Percentiles rank a stretch among this genome's conserved stretches.
Conservation (phyloP, 2,329 filamentous ascomycete genomes). For the Pseudogymnoascus sp. region DNA sequence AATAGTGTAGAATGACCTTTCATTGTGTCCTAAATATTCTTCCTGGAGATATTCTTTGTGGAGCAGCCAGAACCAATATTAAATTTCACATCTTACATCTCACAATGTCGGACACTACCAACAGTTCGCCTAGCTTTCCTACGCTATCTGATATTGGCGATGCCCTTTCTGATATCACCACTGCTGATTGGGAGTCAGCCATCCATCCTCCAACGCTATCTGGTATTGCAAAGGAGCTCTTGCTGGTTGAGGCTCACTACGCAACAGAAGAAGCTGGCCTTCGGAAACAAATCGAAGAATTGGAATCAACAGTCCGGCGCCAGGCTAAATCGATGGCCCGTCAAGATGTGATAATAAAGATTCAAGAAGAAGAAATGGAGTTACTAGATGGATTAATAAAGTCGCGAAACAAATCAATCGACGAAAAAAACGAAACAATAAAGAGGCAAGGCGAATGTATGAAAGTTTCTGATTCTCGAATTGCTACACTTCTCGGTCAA, state of each 20-base stretch:
- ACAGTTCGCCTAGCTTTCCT: not conserved
- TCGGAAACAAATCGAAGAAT: not conserved
- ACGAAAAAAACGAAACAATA: not conserved
- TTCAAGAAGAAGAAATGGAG: too few species aligned
- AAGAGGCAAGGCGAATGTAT: not conserved
- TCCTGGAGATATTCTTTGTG: not conserved
- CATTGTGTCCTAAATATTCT: not conserved
- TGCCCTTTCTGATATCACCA: not conserved
- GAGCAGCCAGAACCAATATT: not conserved
- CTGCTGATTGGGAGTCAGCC: not conserved
- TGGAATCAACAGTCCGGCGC: not conserved
- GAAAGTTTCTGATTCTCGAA: not conserved
- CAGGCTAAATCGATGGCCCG: not conserved
- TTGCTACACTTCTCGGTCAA: not conserved
- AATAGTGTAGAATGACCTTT: not conserved
- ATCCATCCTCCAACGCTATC: not conserved
- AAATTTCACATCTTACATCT: not conserved
- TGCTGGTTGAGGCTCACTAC: not conserved
- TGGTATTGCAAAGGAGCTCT: not conserved
- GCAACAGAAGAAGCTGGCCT: not conserved
- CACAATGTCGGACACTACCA: not conserved
- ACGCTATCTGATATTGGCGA: not conserved
- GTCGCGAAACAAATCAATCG: not conserved
- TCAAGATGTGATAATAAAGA: not conserved
- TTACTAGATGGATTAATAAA: too few species aligned